A percentile compares a stretch with the other conserved stretches of the same genome.
Evolutionary conservation across 306 rosid species (phyloP).

Genomic region (Cicer judaicum): DNA sequence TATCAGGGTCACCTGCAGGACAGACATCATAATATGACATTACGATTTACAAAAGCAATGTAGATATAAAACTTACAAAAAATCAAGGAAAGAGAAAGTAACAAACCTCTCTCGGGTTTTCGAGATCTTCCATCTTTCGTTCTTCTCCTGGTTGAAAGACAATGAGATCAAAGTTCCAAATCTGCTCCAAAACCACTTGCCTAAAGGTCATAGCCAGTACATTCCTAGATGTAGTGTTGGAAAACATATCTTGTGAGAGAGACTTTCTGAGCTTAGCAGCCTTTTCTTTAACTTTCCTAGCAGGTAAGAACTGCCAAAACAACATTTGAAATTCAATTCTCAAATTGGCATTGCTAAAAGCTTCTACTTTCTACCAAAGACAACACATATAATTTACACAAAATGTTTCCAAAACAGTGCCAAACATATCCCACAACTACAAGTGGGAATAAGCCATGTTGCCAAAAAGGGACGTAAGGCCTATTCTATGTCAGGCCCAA

Average conservation of each 20-base stretch:
- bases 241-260: conserved; percentile 60
- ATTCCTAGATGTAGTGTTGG: conserved; percentile 60
- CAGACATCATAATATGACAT: conserved; percentile 65
- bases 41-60: conserved; percentile 54
- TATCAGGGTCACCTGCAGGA: conserved; percentile 92
- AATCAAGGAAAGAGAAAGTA: conserved; percentile 32
- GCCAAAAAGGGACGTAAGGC: not conserved
- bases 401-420: not conserved
- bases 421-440: conserved; percentile 15
- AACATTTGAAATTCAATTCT: conserved; percentile 34
- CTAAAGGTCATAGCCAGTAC: conserved; percentile 89
- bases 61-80: conserved; percentile 31
- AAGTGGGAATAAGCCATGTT: not conserved
- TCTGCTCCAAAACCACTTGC: conserved; percentile 84
- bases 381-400: conserved; percentile 12
- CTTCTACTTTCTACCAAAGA: conserved; percentile 16
- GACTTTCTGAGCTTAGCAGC: conserved; percentile 74
- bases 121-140: conserved; percentile 82
- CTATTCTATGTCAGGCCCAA: not conserved
- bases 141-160: conserved; percentile 78
- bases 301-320: conserved; percentile 78
- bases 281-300: conserved; percentile 75
- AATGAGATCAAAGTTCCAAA: conserved; percentile 74
- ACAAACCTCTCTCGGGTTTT: conserved; percentile 83
- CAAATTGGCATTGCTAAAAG: conserved; percentile 23